Conservation (phyloP, 2,329 filamentous ascomycete genomes). For the Xylariaceae sp. region DNA sequence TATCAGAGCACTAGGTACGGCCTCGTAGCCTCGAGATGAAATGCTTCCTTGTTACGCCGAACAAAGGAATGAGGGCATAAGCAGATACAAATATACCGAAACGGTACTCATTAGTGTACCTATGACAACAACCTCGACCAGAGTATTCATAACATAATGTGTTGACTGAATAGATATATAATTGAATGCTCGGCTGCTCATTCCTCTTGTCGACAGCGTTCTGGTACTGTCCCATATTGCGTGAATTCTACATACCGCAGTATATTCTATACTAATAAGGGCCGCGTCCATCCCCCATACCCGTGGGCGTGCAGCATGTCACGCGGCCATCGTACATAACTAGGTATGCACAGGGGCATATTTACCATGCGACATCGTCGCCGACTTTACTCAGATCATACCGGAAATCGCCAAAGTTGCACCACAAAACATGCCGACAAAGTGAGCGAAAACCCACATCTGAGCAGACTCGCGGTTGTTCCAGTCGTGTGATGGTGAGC, state of each 20-base stretch:
- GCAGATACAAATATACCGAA: neutral
- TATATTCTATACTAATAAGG: neutral
- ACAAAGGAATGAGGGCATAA: neutral
- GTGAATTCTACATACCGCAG: neutral
- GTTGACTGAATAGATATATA: neutral
- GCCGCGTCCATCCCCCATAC: neutral
- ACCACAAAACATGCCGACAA: neutral
- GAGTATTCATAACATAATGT: neutral
- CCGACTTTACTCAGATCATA: slow-evolving; percentile 22
- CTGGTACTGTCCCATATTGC: neutral
- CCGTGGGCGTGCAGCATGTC: slow-evolving; percentile 26
- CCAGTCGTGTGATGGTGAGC: slow-evolving; percentile 16
- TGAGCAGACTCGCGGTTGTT: slow-evolving; percentile 10
- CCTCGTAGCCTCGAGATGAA: too few relatives aligned
- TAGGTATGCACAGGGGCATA: slow-evolving; percentile 9
- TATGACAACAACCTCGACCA: neutral
- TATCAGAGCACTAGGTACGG: neutral
- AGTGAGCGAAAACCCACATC: slow-evolving; percentile 8
- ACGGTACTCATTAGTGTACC: too few relatives aligned
- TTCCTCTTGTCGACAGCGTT: neutral
- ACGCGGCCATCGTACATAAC: slow-evolving; percentile 23
- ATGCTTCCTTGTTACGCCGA: neutral
- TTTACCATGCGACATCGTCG: slow-evolving; percentile 16
- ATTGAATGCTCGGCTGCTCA: neutral
- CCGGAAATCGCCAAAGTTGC: slow-evolving; percentile 25